Evolutionary conservation across 345 rosid species (phyloP).

Genomic region (Citrus unshiu): DNA sequence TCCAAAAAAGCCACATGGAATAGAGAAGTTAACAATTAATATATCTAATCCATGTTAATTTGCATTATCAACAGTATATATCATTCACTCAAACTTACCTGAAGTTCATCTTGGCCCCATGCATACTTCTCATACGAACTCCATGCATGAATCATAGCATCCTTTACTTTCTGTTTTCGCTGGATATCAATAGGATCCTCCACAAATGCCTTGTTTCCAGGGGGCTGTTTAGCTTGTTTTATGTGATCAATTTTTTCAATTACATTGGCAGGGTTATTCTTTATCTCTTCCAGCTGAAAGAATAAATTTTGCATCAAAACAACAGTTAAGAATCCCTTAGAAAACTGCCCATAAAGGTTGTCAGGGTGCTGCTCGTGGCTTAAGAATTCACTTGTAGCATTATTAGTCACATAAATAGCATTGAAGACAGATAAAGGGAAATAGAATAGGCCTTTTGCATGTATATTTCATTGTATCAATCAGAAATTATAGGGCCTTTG

Average conservation of each 20-base stretch:
- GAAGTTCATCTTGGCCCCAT: constrained; percentile 97
- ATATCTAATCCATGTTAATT: not conserved
- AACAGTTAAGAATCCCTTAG: not conserved
- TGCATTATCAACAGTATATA: not conserved
- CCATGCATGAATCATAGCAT: constrained; percentile 99
- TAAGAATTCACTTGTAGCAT: not conserved
- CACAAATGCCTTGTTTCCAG: constrained; percentile 19
- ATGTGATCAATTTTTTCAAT: constrained; percentile 15
- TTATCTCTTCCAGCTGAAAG: constrained; percentile 54
- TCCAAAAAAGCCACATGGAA: not conserved
- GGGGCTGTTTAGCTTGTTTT: constrained; percentile 15
- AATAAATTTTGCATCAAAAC: constrained; percentile 2
- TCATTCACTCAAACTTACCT: constrained; percentile 37
- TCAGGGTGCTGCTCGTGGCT: not conserved
- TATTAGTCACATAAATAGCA: not conserved
- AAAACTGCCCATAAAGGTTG: not conserved
- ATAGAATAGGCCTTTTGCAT: not conserved
- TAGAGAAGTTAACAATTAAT: not conserved
- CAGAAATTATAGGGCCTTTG: not conserved
- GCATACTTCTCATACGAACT: constrained; percentile 93
- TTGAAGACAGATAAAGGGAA: not conserved
- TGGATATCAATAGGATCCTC: constrained; percentile 63
- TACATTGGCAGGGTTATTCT: constrained; percentile 25
- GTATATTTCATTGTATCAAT: not conserved
- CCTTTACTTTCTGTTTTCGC: constrained; percentile 86